Percentiles rank a stretch among this genome's conserved stretches.
Conservation (phyloP, 768 basidiomycete species). For the Pholiota microspora region DNA sequence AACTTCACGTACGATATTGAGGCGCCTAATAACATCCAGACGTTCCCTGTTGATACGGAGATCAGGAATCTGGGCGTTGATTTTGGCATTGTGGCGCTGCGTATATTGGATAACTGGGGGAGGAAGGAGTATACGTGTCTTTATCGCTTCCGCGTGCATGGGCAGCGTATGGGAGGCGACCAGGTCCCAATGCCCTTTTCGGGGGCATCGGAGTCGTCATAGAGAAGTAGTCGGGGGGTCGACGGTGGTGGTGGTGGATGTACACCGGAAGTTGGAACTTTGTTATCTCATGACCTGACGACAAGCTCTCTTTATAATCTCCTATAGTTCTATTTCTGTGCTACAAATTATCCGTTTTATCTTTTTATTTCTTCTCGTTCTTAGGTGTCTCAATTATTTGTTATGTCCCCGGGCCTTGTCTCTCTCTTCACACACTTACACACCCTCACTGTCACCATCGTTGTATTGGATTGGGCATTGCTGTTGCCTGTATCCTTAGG, state of each 20-base stretch:
- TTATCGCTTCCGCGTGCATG: constrained; percentile 83
- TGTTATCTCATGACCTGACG: constrained; percentile 3
- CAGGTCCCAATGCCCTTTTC: constrained; percentile 36
- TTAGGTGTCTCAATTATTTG: constrained; percentile 9
- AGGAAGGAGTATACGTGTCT: constrained; percentile 81
- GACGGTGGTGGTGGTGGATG: neutral
- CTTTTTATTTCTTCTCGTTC: neutral
- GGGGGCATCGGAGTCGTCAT: constrained; percentile 20
- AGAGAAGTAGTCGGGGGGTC: neutral
- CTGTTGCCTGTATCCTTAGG: constrained; percentile 2
- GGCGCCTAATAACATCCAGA: constrained; percentile 65
- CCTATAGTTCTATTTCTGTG: neutral
- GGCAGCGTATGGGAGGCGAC: constrained; percentile 40
- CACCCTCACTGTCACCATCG: neutral
- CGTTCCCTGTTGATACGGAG: constrained; percentile 70
- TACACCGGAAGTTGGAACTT: neutral
- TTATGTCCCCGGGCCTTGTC: constrained; percentile 1
- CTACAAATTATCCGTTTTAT: neutral
- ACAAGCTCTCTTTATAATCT: constrained; percentile 1
- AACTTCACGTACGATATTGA: constrained; percentile 65
- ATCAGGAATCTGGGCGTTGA: constrained; percentile 72
- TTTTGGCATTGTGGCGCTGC: constrained; percentile 80
- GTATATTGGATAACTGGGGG: constrained; percentile 88
- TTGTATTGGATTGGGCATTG: constrained; percentile 11
- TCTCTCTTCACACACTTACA: neutral